phyloP scores from a whole-genome alignment of 164 flowering plant genomes.

The Tetrastigma voinierianum region DNA sequence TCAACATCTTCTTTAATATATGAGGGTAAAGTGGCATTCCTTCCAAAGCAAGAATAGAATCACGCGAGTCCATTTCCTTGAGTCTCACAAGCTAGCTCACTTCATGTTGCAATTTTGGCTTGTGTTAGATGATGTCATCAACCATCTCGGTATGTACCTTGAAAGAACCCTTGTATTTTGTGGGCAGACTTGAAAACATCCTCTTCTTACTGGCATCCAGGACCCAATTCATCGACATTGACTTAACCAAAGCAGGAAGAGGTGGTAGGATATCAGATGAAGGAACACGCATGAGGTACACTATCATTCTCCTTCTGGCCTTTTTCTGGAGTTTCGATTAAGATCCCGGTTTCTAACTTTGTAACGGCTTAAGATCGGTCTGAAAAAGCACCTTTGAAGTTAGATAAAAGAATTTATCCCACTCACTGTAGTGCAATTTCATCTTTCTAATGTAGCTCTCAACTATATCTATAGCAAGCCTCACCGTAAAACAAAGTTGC shows the following conservation, averaged over 20 bases:
- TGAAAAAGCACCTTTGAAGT: constrained; percentile 74
- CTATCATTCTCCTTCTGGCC: constrained; percentile 94
- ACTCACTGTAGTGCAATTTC: constrained; percentile 92
- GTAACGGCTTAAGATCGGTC: constrained; percentile 74
- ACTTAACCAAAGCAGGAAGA: constrained; percentile 86
- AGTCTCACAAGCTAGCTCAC: constrained; percentile 92
- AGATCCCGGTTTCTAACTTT: constrained; percentile 70
- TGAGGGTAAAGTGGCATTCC: constrained; percentile 80
- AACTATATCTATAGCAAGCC: constrained; percentile 80
- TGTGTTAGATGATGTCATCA: constrained; percentile 84
- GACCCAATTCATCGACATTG: constrained; percentile 70
- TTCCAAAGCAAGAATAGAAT: constrained; percentile 88
- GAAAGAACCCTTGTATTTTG: constrained; percentile 97
- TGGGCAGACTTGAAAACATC: constrained; percentile 87
- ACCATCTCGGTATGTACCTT: constrained; percentile 95
- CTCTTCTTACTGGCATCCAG: constrained; percentile 96
- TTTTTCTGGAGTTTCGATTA: constrained; percentile 76
- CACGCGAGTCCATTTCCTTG: constrained; percentile 97
- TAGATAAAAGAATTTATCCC: constrained; percentile 68
- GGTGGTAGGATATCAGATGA: constrained; percentile 63
- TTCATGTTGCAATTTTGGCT: constrained; percentile 88
- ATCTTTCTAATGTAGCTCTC: constrained; percentile 94
- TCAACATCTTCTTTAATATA: too few relatives aligned
- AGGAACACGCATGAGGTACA: constrained; percentile 98
- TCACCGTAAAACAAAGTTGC: constrained; percentile 82